These are phyloP conservation scores for Eleusine indica DNA, from an alignment of 176 grass and related monocot species.

Conservation along the genomic window DNA sequence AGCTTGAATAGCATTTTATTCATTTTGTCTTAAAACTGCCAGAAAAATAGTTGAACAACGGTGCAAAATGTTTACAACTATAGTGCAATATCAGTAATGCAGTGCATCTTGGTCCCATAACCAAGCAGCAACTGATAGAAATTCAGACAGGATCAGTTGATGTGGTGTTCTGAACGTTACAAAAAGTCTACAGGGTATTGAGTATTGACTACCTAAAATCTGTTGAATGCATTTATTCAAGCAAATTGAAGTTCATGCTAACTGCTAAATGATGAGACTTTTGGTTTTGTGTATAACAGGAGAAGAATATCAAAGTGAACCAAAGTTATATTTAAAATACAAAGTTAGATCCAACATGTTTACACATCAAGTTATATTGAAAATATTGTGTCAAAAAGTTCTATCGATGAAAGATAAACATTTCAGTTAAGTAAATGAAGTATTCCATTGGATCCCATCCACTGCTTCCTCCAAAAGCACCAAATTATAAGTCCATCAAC, in stretches of 20 bases:
- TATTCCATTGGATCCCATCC: too few species aligned
- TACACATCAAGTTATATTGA: too few species aligned
- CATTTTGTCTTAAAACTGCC: background rate
- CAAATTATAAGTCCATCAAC: too few species aligned
- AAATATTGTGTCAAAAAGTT: background rate
- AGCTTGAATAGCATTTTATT: background rate
- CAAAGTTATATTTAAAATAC: background rate
- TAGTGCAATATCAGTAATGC: background rate
- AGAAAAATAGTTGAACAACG: background rate
- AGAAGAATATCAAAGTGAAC: constrained; percentile 12
- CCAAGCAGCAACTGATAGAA: background rate
- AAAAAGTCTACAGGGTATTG: too few species aligned
- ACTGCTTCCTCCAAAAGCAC: too few species aligned
- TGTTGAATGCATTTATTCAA: background rate
- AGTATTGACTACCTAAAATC: too few species aligned
- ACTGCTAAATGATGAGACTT: background rate
- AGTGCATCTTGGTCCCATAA: background rate
- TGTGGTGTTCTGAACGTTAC: too few species aligned
- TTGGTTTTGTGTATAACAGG: background rate
- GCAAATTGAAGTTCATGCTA: background rate
- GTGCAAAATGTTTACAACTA: background rate
- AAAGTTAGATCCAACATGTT: background rate
- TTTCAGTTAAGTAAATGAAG: background rate
- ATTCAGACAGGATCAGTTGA: background rate
- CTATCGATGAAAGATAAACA: background rate